Evolutionary conservation across 2,329 filamentous ascomycete genomes (phyloP), one percentile per base, ranked within the genome.

Genomic region (Xylariaceae sp.): DNA sequence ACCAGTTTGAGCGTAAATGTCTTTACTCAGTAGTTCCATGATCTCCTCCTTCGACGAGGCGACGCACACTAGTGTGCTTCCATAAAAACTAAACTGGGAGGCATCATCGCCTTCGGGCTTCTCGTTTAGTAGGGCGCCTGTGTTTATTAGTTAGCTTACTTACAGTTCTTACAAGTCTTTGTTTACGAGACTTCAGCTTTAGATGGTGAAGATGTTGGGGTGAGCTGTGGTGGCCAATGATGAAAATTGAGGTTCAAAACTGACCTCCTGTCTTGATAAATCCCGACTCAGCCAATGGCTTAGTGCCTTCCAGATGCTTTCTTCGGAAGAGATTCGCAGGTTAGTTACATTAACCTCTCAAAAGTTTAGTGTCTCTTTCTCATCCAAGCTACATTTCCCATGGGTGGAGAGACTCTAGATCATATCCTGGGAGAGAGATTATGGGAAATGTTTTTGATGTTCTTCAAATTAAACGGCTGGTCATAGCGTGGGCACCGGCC

Each of bases 1-100:
- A 0, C 86, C 89, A 36, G 73, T 78, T 55, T 74, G 79, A 8
- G 80, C 77, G 73, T 96, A 96, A 8, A 92, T 76, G 74, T 96
- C 92, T 42, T 82, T 79, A 70, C 81, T 82, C 40, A 96, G 70
- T 45, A 81, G 67, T 63, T 87, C 81, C 33, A 87, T 69, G 2
- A 90, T 83, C 69, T 91, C 87, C 59, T 92, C 87, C 64, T 81
- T 84, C 7, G 80, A 85, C 57, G 83, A 81, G 6, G 88, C 91
- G 24, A 82, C 71, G 32, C 83, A 76, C 23, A 95, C 77, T 66
- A 94, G 75, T 15, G 85, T 83, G 69, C 87, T 91, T 35, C 91
- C 91, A 59, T 84, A 83, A 74, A 94, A 91, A 67, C 88, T 84
- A 41, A 60, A 81, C 16, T 80, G 81, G 4, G 75, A 72, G 8